Evolutionary conservation across 1,284 basidiomycete genomes (phyloP).

Genomic region (Cryptococcus neoformans): DNA sequence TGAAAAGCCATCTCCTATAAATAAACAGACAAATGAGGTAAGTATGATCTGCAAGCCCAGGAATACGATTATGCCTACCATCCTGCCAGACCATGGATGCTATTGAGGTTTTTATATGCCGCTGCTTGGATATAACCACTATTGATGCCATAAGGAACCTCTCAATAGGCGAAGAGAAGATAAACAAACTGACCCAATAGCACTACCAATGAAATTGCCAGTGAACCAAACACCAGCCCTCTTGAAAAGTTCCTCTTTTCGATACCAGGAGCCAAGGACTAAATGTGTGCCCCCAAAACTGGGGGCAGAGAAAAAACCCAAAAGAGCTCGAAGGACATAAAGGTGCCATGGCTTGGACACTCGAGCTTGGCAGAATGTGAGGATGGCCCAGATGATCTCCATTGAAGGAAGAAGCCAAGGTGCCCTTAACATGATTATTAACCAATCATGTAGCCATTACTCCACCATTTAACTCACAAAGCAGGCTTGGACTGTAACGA

Average conservation of each 20-base stretch:
- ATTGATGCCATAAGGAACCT: conserved; percentile 20
- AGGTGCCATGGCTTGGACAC: conserved; percentile 6
- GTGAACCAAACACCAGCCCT: conserved; percentile 35
- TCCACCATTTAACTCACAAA: conserved; percentile 8
- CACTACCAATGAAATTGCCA: conserved; percentile 21
- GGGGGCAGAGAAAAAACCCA: conserved; percentile 25
- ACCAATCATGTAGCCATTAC: not conserved
- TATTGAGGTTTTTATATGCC: conserved; percentile 36
- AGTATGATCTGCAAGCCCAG: conserved; percentile 8
- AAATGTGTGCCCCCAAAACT: not conserved
- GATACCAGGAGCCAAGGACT: conserved; percentile 26
- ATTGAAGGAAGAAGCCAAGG: conserved; percentile 25
- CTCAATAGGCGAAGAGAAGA: not conserved
- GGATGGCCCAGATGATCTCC: conserved; percentile 22
- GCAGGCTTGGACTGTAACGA: conserved; percentile 18
- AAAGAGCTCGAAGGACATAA: conserved; percentile 24
- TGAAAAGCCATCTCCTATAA: conserved; percentile 29
- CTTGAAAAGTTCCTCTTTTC: conserved; percentile 33
- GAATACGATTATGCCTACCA: conserved; percentile 15
- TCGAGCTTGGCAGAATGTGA: conserved; percentile 13
- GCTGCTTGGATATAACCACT: conserved; percentile 41
- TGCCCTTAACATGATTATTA: conserved; percentile 5
- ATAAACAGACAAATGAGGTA: not conserved
- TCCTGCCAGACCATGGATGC: conserved; percentile 30
- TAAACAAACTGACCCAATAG: not conserved